Conservation (phyloP, 306 rosid species). For the Sechiopsis laciniata region DNA sequence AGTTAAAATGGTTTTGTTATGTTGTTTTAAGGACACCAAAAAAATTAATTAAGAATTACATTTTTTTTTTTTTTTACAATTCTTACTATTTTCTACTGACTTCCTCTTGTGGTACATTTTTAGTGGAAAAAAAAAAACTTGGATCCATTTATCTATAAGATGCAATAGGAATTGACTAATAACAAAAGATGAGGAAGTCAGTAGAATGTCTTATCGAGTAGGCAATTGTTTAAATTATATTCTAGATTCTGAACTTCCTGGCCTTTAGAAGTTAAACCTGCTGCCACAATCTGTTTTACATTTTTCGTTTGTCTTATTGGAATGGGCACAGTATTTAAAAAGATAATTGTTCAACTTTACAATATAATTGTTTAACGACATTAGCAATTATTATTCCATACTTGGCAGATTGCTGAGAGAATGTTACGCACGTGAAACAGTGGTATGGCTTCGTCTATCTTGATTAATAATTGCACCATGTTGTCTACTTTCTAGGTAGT, state of each 20-base stretch:
- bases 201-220: too few species aligned
- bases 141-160: background rate
- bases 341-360: background rate
- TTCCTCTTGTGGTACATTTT: background rate
- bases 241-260: background rate
- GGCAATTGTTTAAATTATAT: background rate
- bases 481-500: background rate
- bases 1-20: too few species aligned
- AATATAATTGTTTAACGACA: background rate
- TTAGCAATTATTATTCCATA: constrained; percentile 15
- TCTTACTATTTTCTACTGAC: background rate
- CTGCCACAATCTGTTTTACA: background rate
- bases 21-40: too few species aligned
- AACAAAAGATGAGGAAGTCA: too few species aligned
- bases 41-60: too few species aligned
- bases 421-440: constrained; percentile 56
- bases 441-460: constrained; percentile 42
- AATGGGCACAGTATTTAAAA: background rate
- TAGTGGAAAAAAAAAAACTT: background rate
- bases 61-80: too few species aligned
- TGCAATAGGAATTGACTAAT: background rate
- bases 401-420: constrained; percentile 84
- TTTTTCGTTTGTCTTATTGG: background rate
- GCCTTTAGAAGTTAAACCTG: constrained; percentile 4
- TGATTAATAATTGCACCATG: background rate